phyloP scores from a whole-genome alignment of 1,284 basidiomycete species.

The Fomitopsis pinicola region DNA sequence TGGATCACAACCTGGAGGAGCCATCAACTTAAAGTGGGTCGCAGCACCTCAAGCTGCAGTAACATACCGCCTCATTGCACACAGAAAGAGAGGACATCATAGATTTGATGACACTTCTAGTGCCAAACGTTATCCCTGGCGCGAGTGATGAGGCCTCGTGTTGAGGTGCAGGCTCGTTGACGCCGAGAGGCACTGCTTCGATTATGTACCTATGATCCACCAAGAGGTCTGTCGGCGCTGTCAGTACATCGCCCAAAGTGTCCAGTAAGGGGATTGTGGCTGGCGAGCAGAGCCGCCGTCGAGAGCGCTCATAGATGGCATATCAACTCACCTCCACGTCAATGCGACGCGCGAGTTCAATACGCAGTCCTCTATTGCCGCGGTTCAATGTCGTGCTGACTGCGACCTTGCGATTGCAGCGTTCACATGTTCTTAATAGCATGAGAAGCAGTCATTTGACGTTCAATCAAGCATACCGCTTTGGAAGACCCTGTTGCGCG shows the following conservation, averaged over 20 bases:
- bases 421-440: background rate
- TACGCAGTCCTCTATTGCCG: background rate
- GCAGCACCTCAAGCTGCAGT: background rate
- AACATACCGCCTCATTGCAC: constrained; percentile 1
- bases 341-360: background rate
- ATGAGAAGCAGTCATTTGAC: background rate
- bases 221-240: background rate
- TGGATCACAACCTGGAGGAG: background rate
- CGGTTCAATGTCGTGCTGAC: background rate
- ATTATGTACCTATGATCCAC: background rate
- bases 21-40: background rate
- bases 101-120: background rate
- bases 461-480: background rate
- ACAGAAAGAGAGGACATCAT: background rate
- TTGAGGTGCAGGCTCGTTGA: background rate
- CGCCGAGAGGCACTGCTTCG: background rate
- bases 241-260: background rate
- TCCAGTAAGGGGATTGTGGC: background rate
- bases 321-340: background rate
- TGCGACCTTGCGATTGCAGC: background rate
- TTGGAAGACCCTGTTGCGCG: background rate
- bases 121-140: background rate
- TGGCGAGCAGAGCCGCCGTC: background rate
- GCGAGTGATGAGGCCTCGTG: constrained; percentile 1
- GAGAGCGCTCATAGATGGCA: background rate